phyloP scores from a whole-genome alignment of 495 filamentous ascomycete species.

The Penicillium goetzii region DNA sequence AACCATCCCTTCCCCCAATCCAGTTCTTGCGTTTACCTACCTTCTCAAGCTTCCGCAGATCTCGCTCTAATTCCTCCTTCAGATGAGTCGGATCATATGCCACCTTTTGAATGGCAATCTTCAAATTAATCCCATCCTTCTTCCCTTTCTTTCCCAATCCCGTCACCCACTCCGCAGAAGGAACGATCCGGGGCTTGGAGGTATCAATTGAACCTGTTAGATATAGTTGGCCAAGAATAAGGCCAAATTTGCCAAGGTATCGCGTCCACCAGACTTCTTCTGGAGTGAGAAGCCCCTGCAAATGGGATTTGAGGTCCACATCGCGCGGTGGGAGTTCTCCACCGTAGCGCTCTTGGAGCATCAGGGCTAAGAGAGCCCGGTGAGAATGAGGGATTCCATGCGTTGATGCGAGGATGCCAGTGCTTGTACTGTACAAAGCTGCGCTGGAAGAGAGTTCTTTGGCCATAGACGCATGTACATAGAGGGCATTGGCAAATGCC shows the following conservation, averaged over 20 bases:
- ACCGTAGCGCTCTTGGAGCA: conserved; percentile 78
- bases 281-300: conserved; percentile 50
- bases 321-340: conserved; percentile 62
- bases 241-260: conserved; percentile 55
- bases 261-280: conserved; percentile 63
- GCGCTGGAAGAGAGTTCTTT: conserved; percentile 63
- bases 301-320: conserved; percentile 45
- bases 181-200: conserved; percentile 34
- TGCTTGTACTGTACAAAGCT: conserved; percentile 73
- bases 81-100: conserved; percentile 34
- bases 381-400: conserved; percentile 75
- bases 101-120: conserved; percentile 34
- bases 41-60: conserved; percentile 35
- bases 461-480: conserved; percentile 51
- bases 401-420: conserved; percentile 62
- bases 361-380: conserved; percentile 71
- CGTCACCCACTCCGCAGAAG: conserved; percentile 29
- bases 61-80: conserved; percentile 33
- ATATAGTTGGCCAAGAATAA: conserved; percentile 34
- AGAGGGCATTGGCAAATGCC: conserved; percentile 57
- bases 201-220: conserved; percentile 35
- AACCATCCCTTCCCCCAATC: conserved; percentile 38
- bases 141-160: conserved; percentile 35
- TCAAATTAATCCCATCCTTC: conserved; percentile 33
- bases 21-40: conserved; percentile 43